Percentiles rank a stretch among this genome's conserved stretches.
These are phyloP conservation scores for Nigrospora osmanthi DNA, from an alignment of 2,329 filamentous ascomycete species.

Conservation along the genomic window DNA sequence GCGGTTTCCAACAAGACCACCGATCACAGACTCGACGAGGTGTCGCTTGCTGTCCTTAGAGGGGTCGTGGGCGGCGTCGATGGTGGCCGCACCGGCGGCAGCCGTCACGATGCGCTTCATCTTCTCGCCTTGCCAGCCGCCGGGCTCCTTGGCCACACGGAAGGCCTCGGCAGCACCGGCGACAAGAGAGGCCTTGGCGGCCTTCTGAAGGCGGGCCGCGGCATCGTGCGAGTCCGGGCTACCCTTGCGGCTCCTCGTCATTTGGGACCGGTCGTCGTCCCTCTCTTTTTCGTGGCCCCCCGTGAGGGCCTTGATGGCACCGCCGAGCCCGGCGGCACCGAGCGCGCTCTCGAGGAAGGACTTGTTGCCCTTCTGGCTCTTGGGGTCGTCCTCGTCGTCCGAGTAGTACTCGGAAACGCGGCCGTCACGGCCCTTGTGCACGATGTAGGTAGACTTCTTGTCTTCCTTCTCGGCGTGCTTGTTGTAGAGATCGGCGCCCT, in stretches of 20 bases:
- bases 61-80: constrained; percentile 69
- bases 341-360: constrained; percentile 58
- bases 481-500: constrained; percentile 55
- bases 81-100: constrained; percentile 75
- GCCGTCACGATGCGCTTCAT: constrained; percentile 87
- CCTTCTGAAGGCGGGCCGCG: constrained; percentile 66
- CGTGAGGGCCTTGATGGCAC: constrained; percentile 51
- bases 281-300: constrained; percentile 34
- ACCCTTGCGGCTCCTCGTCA: constrained; percentile 21
- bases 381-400: constrained; percentile 45
- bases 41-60: constrained; percentile 73
- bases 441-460: constrained; percentile 43
- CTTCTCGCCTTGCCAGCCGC: constrained; percentile 85
- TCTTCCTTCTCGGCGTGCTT: constrained; percentile 50
- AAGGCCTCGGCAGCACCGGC: constrained; percentile 91
- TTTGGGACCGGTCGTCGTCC: constrained; percentile 26
- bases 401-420: constrained; percentile 46
- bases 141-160: constrained; percentile 79
- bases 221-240: constrained; percentile 29
- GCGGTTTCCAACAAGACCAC: constrained; percentile 79
- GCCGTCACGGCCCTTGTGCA: constrained; percentile 47
- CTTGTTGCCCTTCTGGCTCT: constrained; percentile 53
- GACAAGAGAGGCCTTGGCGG: constrained; percentile 82
- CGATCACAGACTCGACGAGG: constrained; percentile 78
- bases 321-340: constrained; percentile 53